Evolutionary conservation across 192 early-diverging fungal species (phyloP), one percentile per base, ranked within the genome.

Genomic region (Allomyces arbusculus): DNA sequence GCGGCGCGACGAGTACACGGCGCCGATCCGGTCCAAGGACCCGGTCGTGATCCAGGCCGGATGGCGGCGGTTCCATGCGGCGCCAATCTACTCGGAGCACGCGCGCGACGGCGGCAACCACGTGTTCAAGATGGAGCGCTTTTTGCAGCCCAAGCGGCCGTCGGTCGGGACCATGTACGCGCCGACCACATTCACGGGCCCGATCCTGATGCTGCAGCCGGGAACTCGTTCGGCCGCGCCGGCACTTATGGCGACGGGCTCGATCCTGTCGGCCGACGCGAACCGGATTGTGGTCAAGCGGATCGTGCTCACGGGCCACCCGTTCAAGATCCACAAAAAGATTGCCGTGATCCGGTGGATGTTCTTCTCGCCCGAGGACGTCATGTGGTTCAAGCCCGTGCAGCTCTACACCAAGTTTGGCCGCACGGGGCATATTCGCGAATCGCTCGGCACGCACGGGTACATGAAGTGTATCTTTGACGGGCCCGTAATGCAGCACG

Each of bases 391-490:
- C 78, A 94, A 91, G 75, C 93, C 95, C 26, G 82, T 99, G 10
- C 92, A 96, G 73, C 74, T 99, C 61, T 74, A 79, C 33, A 94
- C 94, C 14, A 99, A 99, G 76, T 72, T 84, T 44, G 94, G 95
- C 26, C 87, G 91, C 63, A 82, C 77, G 23, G 95, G 95, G 16
- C 93, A 96, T 73, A 95, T 99, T 66, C 74, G 76, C 44, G 95
- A 96, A 69, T 89, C 89, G 61, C 74, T 99, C 33, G 95, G 95
- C 65, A 99, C 92, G 5, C 94, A 96, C 70, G 95, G 95, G 23
- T 94, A 96, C 74, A 93, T 92, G 90, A 93, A 93, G 77, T 90
- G 89, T 70, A 72, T 86, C 62, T 92, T 95, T 78, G 89, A 97
- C 70, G 87, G 89, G 40, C 82, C 84, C 50, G 73, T 95, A 67